A percentile compares a stretch with the other conserved stretches of the same genome.
phyloP scores from a whole-genome alignment of 1,284 basidiomycete species.

The Tranzscheliella williamsii region DNA sequence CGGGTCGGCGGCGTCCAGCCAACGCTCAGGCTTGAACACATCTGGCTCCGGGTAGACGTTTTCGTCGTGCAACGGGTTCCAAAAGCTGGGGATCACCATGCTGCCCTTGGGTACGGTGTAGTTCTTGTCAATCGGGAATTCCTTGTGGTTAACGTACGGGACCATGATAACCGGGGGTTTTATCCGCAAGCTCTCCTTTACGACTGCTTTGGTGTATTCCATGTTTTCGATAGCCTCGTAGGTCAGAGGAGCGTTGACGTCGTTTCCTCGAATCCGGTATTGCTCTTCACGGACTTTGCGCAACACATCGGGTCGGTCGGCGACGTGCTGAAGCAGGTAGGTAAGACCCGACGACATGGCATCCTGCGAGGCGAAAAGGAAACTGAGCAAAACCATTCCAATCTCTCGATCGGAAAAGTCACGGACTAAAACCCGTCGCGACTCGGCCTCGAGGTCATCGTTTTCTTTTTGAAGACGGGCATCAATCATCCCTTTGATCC shows the following conservation, averaged over 20 bases:
- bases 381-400: conserved; percentile 88
- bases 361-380: conserved; percentile 97
- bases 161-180: conserved; percentile 80
- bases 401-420: conserved; percentile 95
- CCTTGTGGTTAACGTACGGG: conserved; percentile 84
- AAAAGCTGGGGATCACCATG: conserved; percentile 98
- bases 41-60: conserved; percentile 86
- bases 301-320: conserved; percentile 86
- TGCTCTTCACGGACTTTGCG: conserved; percentile 91
- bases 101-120: conserved; percentile 89
- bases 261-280: conserved; percentile 76
- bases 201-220: conserved; percentile 86
- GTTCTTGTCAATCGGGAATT: conserved; percentile 85
- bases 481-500: conserved; percentile 76
- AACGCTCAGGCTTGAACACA: conserved; percentile 82
- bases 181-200: conserved; percentile 87
- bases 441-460: conserved; percentile 63
- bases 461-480: conserved; percentile 66
- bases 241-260: conserved; percentile 78
- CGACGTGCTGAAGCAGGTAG: conserved; percentile 93
- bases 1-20: conserved; percentile 83
- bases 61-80: conserved; percentile 84
- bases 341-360: conserved; percentile 84
- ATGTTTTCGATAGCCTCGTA: conserved; percentile 89
- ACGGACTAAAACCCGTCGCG: conserved; percentile 64